These are phyloP conservation scores for Oryza coarctata DNA, from an alignment of 176 grass and related monocot genomes.

Conservation along the genomic window DNA sequence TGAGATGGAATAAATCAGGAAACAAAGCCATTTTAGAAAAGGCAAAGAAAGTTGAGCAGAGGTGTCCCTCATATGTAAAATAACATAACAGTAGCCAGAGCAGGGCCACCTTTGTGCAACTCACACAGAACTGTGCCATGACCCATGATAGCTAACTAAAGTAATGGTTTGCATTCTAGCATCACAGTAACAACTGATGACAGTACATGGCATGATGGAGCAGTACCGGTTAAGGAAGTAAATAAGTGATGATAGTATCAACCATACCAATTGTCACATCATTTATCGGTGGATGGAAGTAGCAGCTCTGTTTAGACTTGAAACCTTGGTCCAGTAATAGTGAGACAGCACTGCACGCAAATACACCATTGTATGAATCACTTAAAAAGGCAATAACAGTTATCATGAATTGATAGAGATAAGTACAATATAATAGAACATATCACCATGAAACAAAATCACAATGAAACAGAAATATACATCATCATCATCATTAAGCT, in stretches of 20 bases:
- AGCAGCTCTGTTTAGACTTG: slow-evolving; percentile 65
- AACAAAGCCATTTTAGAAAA: not conserved
- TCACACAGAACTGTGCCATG: not conserved
- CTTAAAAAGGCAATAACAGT: slow-evolving; percentile 20
- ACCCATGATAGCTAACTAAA: not conserved
- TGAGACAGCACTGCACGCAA: slow-evolving; percentile 67
- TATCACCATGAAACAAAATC: not conserved
- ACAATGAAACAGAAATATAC: no score
- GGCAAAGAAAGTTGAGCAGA: not conserved
- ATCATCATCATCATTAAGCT: no score
- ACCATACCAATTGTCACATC: slow-evolving; percentile 85
- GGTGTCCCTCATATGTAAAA: not conserved
- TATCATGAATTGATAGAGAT: not conserved
- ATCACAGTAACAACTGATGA: not conserved
- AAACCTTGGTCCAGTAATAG: slow-evolving; percentile 89
- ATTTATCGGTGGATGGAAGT: slow-evolving; percentile 97
- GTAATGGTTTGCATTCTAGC: not conserved
- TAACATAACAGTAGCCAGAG: not conserved
- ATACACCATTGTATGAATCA: slow-evolving; percentile 27
- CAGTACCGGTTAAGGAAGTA: not conserved
- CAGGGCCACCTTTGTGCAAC: slow-evolving; percentile 1
- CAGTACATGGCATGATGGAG: not conserved
- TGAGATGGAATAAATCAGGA: slow-evolving; percentile 38
- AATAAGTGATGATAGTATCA: not conserved
- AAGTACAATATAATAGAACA: slow-evolving; percentile 22